phyloP scores from a whole-genome alignment of 2,329 filamentous ascomycete species.

The Diaporthe humulicola region DNA sequence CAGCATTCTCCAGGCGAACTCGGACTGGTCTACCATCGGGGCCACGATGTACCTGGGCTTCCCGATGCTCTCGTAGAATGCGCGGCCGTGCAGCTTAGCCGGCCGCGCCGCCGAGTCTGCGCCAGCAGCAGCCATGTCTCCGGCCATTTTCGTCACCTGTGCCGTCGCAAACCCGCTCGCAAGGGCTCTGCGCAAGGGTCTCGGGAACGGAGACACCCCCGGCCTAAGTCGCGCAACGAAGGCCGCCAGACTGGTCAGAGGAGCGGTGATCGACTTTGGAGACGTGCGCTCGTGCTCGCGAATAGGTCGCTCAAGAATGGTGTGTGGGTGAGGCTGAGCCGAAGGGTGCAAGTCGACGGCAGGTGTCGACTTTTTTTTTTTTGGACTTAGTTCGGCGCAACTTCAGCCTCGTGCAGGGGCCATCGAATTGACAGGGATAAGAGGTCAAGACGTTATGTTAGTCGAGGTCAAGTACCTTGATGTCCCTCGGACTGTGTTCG shows the following conservation, averaged over 20 bases:
- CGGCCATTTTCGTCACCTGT: constrained; percentile 39
- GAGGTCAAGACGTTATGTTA: background rate
- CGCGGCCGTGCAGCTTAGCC: constrained; percentile 81
- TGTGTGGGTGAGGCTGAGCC: background rate
- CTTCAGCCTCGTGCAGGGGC: constrained; percentile 26
- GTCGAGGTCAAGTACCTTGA: constrained; percentile 13
- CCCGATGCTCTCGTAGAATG: constrained; percentile 95
- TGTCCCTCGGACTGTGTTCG: constrained; percentile 10
- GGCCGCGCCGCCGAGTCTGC: constrained; percentile 32
- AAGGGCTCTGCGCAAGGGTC: constrained; percentile 3
- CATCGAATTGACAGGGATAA: constrained; percentile 19
- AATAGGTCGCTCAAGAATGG: background rate
- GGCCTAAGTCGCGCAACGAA: constrained; percentile 27
- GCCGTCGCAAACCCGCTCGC: constrained; percentile 29
- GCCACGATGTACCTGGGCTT: constrained; percentile 92
- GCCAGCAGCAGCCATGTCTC: constrained; percentile 32
- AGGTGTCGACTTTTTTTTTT: constrained; percentile 7
- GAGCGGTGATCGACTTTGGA: background rate
- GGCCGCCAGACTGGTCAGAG: constrained; percentile 35
- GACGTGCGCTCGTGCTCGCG: background rate
- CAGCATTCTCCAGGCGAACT: constrained; percentile 98
- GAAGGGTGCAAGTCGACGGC: background rate
- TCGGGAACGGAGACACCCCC: constrained; percentile 22
- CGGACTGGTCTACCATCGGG: constrained; percentile 98
- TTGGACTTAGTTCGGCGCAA: background rate